phyloP scores from a whole-genome alignment of 139 green algal species.

The Ettlia oleoabundans region DNA sequence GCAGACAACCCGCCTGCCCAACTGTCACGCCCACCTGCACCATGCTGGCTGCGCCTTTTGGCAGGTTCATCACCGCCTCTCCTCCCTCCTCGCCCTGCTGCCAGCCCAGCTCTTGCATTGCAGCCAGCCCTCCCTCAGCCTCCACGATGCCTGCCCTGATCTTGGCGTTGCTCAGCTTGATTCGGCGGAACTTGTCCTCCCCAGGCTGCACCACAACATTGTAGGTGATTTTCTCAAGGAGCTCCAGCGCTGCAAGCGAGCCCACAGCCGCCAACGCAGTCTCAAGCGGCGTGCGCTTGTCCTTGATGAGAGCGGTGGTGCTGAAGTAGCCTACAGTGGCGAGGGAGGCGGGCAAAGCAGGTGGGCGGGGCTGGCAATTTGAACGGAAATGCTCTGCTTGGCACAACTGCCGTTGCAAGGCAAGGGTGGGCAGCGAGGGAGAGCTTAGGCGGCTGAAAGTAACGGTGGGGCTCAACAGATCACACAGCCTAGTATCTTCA shows the following conservation, averaged over 20 bases:
- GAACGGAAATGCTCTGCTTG: too few species aligned
- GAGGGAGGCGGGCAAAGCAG: neutral
- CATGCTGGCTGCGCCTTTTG: constrained; percentile 42
- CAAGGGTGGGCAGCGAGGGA: too few species aligned
- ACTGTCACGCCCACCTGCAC: constrained; percentile 27
- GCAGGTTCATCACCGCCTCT: constrained; percentile 29
- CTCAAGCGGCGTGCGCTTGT: constrained; percentile 18
- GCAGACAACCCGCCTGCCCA: neutral
- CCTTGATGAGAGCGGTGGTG: constrained; percentile 37
- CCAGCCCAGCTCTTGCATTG: constrained; percentile 50
- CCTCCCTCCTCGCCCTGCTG: constrained; percentile 37
- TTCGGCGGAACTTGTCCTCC: constrained; percentile 36
- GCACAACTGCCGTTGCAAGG: too few species aligned
- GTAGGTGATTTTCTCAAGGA: constrained; percentile 43
- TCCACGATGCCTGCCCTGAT: constrained; percentile 35
- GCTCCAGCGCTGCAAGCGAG: constrained; percentile 6
- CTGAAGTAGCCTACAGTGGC: constrained; percentile 30
- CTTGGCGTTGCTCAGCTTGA: constrained; percentile 48
- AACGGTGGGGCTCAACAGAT: too few species aligned
- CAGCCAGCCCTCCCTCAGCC: constrained; percentile 34
- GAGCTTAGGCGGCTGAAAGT: too few species aligned
- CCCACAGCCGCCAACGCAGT: neutral
- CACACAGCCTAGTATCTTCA: too few species aligned
- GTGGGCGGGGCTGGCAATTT: too few species aligned
- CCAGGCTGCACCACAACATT: constrained; percentile 32